These are phyloP conservation scores for Hypsizygus marmoreus DNA, from an alignment of 768 basidiomycete genomes.

Conservation along the genomic window DNA sequence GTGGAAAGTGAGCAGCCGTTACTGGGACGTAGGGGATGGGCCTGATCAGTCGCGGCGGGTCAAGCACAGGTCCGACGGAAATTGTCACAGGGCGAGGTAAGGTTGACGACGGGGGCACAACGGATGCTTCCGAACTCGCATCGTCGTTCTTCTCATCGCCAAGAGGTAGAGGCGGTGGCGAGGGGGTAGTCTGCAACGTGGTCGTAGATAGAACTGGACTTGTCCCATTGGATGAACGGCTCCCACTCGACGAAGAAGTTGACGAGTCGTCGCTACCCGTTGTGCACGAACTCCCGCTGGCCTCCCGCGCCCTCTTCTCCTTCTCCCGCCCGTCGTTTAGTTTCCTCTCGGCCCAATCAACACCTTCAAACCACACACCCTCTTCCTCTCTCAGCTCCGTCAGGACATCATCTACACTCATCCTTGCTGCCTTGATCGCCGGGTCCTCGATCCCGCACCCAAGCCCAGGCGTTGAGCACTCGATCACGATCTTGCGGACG, in stretches of 20 bases:
- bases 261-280: slow-evolving; percentile 50
- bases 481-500: slow-evolving; percentile 65
- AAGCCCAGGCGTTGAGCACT: slow-evolving; percentile 46
- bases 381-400: slow-evolving; percentile 58
- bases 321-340: slow-evolving; percentile 36
- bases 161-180: slow-evolving; percentile 55
- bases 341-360: slow-evolving; percentile 63
- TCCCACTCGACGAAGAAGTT: slow-evolving; percentile 34
- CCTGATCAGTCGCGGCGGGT: slow-evolving; percentile 59
- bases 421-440: slow-evolving; percentile 51
- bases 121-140: slow-evolving; percentile 22
- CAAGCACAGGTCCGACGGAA: slow-evolving; percentile 59
- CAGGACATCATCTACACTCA: slow-evolving; percentile 65
- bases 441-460: slow-evolving; percentile 48
- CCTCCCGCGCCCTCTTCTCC: slow-evolving; percentile 27
- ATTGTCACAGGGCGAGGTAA: slow-evolving; percentile 29
- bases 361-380: slow-evolving; percentile 71
- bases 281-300: slow-evolving; percentile 22
- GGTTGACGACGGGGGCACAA: slow-evolving; percentile 19
- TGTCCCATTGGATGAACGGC: slow-evolving; percentile 56
- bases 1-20: slow-evolving; percentile 54
- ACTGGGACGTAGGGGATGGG: slow-evolving; percentile 72
- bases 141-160: slow-evolving; percentile 34
- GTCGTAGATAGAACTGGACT: slow-evolving; percentile 76
- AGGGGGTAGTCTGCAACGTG: slow-evolving; percentile 78